phyloP scores from a whole-genome alignment of 176 grass and related monocot genomes.

The Rhipidocladum racemiflorum region DNA sequence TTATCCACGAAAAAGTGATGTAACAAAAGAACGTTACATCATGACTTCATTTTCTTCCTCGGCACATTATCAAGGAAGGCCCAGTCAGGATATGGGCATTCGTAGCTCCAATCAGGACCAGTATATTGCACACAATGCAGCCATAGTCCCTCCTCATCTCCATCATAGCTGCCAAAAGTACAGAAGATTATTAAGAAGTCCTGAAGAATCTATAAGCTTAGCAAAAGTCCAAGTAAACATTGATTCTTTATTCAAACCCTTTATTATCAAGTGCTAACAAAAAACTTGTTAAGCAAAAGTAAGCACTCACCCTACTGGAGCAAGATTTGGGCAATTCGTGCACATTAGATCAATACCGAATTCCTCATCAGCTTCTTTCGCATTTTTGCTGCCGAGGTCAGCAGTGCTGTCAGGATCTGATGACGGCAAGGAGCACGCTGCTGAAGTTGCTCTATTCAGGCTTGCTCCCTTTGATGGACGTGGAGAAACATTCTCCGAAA shows the following conservation, averaged over 20 bases:
- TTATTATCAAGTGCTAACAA: not conserved
- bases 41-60: conserved; percentile 39
- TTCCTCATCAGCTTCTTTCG: conserved; percentile 11
- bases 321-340: conserved; percentile 86
- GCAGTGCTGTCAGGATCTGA: conserved; percentile 15
- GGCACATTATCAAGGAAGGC: conserved; percentile 32
- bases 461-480: conserved; percentile 52
- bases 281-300: conserved; percentile 7
- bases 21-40: not conserved
- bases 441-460: conserved; percentile 24
- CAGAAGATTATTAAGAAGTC: not conserved
- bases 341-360: conserved; percentile 73
- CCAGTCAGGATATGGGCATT: conserved; percentile 92
- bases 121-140: conserved; percentile 78
- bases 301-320: conserved; percentile 67
- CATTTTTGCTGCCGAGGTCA: conserved; percentile 19
- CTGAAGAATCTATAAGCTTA: not conserved
- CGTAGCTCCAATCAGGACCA: conserved; percentile 85
- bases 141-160: conserved; percentile 77
- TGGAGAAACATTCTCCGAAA: conserved; percentile 50
- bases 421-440: not conserved
- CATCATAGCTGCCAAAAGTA: conserved; percentile 62
- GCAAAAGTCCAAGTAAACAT: not conserved
- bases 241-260: not conserved
- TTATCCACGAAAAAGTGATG: not conserved